Base-by-base conservation (phyloP, 2,329 filamentous ascomycete species). In the Cordyceps militaris region DNA sequence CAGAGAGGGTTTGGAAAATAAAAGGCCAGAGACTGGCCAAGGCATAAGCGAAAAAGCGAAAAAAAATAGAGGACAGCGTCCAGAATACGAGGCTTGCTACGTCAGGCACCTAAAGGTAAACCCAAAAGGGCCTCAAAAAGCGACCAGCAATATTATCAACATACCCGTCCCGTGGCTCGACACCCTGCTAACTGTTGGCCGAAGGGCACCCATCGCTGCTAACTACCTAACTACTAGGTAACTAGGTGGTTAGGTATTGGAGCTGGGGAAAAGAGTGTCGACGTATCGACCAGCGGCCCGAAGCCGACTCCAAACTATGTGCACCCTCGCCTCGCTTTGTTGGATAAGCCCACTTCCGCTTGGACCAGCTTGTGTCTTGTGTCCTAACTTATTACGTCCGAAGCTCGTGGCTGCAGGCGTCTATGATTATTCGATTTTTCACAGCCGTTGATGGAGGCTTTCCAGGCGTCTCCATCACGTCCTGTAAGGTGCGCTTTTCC, bases 81-180 rank as follows among this genome's bases (percentile, higher is more conserved):
- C 10, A 48, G 43, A 56, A 56, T 56, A 56, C 53, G 44, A 56
- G 53, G 43, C 34, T 49, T 23, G 32, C 30, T 26, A 19, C 32
- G 34, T 56, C 28, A 28, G 44, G 44, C 44, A 30, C n/a, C 44
- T 36, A 19, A 8, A n/a, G 32, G 32, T 40, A 42, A 48, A 48
- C 30, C 42, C 43, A 40, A 56, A 48, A 48, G n/a, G 43, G 43
- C 32, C 32, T 38, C 36, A 44, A 28, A 36, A 47, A 19, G 4
- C 28, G 42, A 28, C 38, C 30, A 32, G 24, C 24, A 3, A 43
- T 19, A 51, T 19, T 30, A 42, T 32, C 30, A 32, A 6, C 30
- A 46, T 10, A 21, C 46, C 16, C 13, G 8, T 10, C 46, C 10
- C n/a, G n/a, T n/a, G 46, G 46, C 28, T 34, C 46, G 46, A n/a